Conservation (phyloP, 2,329 filamentous ascomycete species). For the Metarhizium album region DNA sequence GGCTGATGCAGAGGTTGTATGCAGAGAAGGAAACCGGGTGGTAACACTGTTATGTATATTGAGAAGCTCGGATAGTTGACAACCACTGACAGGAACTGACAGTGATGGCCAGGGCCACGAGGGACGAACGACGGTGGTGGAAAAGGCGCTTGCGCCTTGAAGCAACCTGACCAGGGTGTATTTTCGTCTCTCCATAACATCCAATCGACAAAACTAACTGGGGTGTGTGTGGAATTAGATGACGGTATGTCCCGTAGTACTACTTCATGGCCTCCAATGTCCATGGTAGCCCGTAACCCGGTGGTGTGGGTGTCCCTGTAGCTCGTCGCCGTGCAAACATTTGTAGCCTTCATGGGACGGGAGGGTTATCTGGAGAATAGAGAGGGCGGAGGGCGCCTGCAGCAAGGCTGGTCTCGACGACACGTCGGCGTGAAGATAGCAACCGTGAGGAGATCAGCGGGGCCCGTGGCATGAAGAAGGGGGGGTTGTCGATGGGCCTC, state of each 20-base stretch:
- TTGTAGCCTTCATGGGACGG: slow-evolving; percentile 3
- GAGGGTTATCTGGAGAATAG: slow-evolving; percentile 8
- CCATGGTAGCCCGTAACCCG: slow-evolving; percentile 1
- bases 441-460: slow-evolving; percentile 1
- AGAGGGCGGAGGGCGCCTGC: slow-evolving; percentile 3
- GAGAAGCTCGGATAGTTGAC: slow-evolving; percentile 3
- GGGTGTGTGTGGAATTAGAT: background rate
- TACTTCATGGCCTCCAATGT: background rate
- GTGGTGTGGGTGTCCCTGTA: slow-evolving; percentile 11
- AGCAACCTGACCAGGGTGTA: slow-evolving; percentile 3
- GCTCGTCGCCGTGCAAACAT: slow-evolving; percentile 1
- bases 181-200: slow-evolving; percentile 7
- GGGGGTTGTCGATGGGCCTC: background rate
- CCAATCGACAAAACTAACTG: background rate
- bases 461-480: background rate
- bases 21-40: slow-evolving; percentile 9
- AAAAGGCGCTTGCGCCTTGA: slow-evolving; percentile 3
- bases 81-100: slow-evolving; percentile 5
- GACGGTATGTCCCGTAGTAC: background rate
- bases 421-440: background rate
- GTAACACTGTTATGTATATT: slow-evolving; percentile 15
- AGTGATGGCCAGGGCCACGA: slow-evolving; percentile 1
- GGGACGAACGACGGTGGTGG: slow-evolving; percentile 1
- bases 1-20: slow-evolving; percentile 5
- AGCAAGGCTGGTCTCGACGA: background rate